Percentiles rank a stretch among this genome's conserved stretches.
Evolutionary conservation across 2,329 filamentous ascomycete species (phyloP).

Genomic region (Aureobasidium uvarum): DNA sequence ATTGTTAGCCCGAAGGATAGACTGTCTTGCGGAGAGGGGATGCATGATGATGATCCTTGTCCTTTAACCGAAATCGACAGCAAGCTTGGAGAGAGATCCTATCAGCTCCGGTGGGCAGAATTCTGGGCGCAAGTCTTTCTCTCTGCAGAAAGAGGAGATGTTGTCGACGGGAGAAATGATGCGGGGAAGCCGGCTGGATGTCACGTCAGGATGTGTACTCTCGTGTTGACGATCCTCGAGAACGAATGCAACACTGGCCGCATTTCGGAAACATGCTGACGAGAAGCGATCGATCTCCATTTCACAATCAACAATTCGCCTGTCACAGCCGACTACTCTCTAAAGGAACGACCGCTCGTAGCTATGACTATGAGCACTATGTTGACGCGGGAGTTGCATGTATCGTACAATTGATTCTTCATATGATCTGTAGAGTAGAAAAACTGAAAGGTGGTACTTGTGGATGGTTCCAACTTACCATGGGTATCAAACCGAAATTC

Average conservation of each 20-base stretch:
- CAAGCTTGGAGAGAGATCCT: neutral
- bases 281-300: neutral
- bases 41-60: neutral
- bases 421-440: neutral
- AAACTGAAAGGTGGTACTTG: constrained; percentile 21
- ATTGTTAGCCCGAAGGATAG: neutral
- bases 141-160: neutral
- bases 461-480: constrained; percentile 22
- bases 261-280: neutral
- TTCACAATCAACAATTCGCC: neutral
- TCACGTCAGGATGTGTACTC: constrained; percentile 1
- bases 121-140: neutral
- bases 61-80: constrained; percentile 5
- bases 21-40: neutral
- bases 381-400: neutral
- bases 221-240: neutral
- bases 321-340: neutral
- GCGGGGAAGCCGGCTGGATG: constrained; percentile 6
- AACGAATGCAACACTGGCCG: neutral
- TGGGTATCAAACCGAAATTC: constrained; percentile 25
- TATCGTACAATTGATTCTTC: neutral
- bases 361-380: neutral
- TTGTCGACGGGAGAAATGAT: constrained; percentile 11
- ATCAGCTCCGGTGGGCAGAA: constrained; percentile 5
- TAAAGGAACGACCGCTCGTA: neutral